Evolutionary conservation across 2,329 filamentous ascomycete genomes (phyloP).

Genomic region (Colletotrichum incanum): DNA sequence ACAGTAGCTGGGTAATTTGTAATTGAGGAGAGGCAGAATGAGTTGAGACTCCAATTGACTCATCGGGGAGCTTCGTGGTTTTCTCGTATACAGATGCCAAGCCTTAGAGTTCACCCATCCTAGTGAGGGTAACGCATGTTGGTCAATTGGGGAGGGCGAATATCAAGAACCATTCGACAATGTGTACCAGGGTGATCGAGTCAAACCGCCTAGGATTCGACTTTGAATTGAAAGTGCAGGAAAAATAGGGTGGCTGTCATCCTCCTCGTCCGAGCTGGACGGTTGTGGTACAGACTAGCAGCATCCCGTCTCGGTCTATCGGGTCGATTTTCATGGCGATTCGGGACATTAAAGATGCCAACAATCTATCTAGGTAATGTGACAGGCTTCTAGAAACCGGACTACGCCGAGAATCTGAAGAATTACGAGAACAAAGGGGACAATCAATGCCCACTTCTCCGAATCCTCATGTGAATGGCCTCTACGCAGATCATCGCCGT

Average conservation of each 20-base stretch:
- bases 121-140: conserved; percentile 7
- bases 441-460: too few relatives aligned
- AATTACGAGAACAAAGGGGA: neutral
- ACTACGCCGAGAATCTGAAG: neutral
- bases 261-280: conserved; percentile 21
- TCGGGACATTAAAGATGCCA: neutral
- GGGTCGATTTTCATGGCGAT: neutral
- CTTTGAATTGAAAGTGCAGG: neutral
- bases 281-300: conserved; percentile 15
- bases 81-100: conserved; percentile 16
- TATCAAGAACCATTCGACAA: neutral
- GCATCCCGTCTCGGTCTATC: conserved; percentile 6
- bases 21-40: neutral
- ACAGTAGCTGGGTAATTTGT: neutral
- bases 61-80: conserved; percentile 20
- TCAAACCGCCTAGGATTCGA: neutral
- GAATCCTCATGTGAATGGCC: neutral
- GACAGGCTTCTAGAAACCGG: neutral
- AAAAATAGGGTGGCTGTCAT: conserved; percentile 26
- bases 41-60: conserved; percentile 15
- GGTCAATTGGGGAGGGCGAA: neutral
- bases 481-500: neutral
- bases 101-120: conserved; percentile 9
- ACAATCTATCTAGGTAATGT: too few relatives aligned
- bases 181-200: neutral